A percentile compares a stretch with the other conserved stretches of the same genome.
phyloP scores from a whole-genome alignment of 1,284 basidiomycete species.

The Heterobasidion parviporum region DNA sequence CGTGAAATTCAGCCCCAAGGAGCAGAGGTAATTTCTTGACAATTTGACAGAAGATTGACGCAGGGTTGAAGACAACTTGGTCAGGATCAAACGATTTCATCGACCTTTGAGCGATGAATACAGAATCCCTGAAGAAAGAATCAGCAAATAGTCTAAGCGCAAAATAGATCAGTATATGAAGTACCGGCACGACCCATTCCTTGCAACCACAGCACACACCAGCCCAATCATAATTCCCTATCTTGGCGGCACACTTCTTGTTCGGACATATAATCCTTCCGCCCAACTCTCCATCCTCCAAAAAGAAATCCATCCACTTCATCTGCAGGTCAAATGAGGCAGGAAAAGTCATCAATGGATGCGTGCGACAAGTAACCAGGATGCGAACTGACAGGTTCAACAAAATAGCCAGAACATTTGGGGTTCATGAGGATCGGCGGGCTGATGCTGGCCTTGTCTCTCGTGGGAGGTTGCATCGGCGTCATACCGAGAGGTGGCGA shows the following conservation, averaged over 20 bases:
- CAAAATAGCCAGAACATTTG: constrained; percentile 92
- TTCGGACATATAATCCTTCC: constrained; percentile 93
- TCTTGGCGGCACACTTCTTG: constrained; percentile 80
- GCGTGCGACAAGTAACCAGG: neutral
- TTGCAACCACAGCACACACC: constrained; percentile 89
- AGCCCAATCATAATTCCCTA: constrained; percentile 97
- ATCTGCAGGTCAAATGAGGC: constrained; percentile 38
- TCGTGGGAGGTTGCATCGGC: constrained; percentile 13
- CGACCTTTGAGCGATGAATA: constrained; percentile 84
- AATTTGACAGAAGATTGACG: no score
- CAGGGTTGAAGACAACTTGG: no score
- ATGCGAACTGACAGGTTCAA: constrained; percentile 71
- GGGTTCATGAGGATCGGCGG: constrained; percentile 66
- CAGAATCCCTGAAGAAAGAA: constrained; percentile 66
- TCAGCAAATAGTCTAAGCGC: neutral
- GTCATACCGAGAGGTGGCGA: constrained; percentile 24
- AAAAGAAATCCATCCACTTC: constrained; percentile 89
- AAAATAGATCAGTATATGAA: constrained; percentile 17
- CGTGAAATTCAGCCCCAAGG: no score
- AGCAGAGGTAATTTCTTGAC: neutral
- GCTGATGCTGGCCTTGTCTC: constrained; percentile 24
- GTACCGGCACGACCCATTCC: constrained; percentile 83
- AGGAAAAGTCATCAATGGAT: neutral
- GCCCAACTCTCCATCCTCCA: constrained; percentile 65
- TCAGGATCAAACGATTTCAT: constrained; percentile 51